Evolutionary conservation across 306 rosid species (phyloP).

Genomic region (Cajanus cajan): DNA sequence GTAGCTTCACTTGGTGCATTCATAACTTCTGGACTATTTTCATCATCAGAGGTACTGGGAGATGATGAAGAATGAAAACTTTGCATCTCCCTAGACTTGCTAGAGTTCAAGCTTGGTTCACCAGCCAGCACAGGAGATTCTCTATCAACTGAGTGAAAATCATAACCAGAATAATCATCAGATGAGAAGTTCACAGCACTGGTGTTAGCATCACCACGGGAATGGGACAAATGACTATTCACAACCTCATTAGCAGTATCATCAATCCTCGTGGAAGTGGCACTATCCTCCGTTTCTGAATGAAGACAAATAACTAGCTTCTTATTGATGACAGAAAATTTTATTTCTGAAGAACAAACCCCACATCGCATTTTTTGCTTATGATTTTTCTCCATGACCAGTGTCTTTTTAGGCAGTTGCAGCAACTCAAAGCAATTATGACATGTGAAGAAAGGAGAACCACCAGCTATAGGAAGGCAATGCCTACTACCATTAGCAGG

Average conservation of each 20-base stretch:
- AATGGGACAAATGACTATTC: constrained; percentile 36
- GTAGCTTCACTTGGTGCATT: constrained; percentile 44
- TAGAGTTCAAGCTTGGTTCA: constrained; percentile 45
- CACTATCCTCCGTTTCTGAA: constrained; percentile 39
- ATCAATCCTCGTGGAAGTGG: constrained; percentile 29
- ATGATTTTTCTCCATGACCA: constrained; percentile 40
- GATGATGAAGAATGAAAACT: constrained; percentile 81
- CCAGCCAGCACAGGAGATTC: constrained; percentile 51
- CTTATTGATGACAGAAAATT: constrained; percentile 50
- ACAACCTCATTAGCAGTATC: constrained; percentile 41
- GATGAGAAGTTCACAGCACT: constrained; percentile 70
- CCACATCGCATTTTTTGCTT: constrained; percentile 78
- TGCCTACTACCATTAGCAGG: constrained; percentile 46
- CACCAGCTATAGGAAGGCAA: constrained; percentile 75
- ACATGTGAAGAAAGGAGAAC: constrained; percentile 91
- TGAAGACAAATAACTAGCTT: constrained; percentile 61
- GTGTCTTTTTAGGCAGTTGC: constrained; percentile 72
- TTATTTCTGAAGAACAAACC: constrained; percentile 71
- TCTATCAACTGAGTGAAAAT: constrained; percentile 80
- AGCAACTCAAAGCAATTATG: constrained; percentile 78
- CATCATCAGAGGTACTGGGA: constrained; percentile 71
- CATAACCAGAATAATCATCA: constrained; percentile 87
- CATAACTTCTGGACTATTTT: constrained; percentile 57
- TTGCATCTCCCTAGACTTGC: constrained; percentile 68
- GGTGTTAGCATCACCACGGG: constrained; percentile 43